phyloP scores from a whole-genome alignment of 257 asterid genomes.

The Solanum habrochaites region DNA sequence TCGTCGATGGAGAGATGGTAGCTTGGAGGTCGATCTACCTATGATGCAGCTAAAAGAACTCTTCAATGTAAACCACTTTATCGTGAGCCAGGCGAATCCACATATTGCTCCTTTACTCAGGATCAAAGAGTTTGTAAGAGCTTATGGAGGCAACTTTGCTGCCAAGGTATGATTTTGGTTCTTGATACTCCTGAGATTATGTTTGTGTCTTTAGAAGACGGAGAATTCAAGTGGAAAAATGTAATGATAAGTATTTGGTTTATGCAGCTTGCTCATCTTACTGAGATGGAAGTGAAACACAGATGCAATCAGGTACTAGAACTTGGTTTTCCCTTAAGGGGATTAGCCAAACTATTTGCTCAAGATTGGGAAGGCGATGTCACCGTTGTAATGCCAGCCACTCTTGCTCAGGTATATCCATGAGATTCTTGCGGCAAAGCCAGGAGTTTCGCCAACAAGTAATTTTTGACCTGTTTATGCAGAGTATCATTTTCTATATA shows the following conservation, averaged over 20 bases:
- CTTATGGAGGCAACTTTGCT: slow-evolving; percentile 91
- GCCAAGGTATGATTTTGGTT: slow-evolving; percentile 48
- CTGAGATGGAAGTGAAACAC: slow-evolving; percentile 98
- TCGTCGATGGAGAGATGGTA: slow-evolving; percentile 96
- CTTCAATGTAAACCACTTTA: slow-evolving; percentile 89
- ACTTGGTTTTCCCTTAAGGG: slow-evolving; percentile 86
- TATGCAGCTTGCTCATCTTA: slow-evolving; percentile 73
- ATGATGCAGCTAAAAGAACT: slow-evolving; percentile 98
- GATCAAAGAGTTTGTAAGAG: slow-evolving; percentile 76
- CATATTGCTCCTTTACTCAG: slow-evolving; percentile 88
- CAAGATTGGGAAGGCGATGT: slow-evolving; percentile 99
- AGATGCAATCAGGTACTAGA: slow-evolving; percentile 77
- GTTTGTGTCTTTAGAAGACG: not conserved
- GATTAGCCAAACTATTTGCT: slow-evolving; percentile 85
- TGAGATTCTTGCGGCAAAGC: not conserved
- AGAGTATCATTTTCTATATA: not conserved
- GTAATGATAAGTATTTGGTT: not conserved
- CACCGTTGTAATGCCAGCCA: slow-evolving; percentile 93
- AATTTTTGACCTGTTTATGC: not conserved
- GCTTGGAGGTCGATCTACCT: slow-evolving; percentile 93
- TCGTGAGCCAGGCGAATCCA: slow-evolving; percentile 97
- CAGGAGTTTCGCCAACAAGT: not conserved
- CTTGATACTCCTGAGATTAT: not conserved
- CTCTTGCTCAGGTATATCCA: slow-evolving; percentile 73
- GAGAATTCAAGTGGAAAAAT: not conserved